Conservation (phyloP, 2,329 filamentous ascomycete genomes). For the Fusarium sp. region DNA sequence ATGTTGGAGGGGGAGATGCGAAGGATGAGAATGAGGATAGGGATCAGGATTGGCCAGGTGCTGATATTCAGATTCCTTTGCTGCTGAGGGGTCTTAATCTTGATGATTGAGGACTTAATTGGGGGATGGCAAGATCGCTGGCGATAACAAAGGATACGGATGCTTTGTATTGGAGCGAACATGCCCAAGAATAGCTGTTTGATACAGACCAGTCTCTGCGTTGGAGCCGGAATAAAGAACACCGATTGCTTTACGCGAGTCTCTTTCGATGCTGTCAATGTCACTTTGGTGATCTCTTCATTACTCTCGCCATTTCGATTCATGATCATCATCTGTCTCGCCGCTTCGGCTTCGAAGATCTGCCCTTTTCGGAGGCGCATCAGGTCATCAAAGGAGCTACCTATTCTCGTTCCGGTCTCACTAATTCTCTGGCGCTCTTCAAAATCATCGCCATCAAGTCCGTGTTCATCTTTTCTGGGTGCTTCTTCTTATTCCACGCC, state of each 20-base stretch:
- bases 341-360: rapidly evolving
- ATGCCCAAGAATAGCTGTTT: background rate
- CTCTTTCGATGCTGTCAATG: too few species aligned
- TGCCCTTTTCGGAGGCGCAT: background rate
- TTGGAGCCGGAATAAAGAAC: background rate
- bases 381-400: too few species aligned
- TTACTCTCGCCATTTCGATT: background rate
- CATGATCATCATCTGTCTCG: background rate
- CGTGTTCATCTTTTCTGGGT: too few species aligned
- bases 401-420: background rate
- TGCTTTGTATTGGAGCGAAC: background rate
- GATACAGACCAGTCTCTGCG: background rate
- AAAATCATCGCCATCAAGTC: background rate
- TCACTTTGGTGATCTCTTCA: background rate
- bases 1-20: too few species aligned
- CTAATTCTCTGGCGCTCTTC: too few species aligned
- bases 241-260: background rate
- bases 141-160: background rate
- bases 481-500: background rate
- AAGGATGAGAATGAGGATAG: background rate
- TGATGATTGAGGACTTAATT: background rate
- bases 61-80: background rate
- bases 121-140: background rate
- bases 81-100: background rate
- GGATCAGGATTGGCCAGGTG: background rate